Evolutionary conservation across 495 filamentous ascomycete genomes (phyloP), one percentile per base, ranked within the genome.

Genomic region (Aspergillus ostianus): DNA sequence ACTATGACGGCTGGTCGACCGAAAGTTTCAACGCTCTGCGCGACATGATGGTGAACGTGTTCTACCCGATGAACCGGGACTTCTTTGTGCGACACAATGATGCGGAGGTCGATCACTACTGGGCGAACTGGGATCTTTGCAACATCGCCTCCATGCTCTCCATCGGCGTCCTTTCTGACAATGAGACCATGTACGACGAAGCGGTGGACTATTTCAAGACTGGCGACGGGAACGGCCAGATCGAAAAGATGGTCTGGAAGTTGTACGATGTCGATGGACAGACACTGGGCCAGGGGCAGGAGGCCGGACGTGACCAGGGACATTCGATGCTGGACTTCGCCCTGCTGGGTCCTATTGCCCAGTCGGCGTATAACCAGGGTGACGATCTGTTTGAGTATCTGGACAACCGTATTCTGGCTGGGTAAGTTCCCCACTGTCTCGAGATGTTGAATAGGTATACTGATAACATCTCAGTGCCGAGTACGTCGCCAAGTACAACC

Each of bases 61-160:
- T 79, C 56, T 67, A 66, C 46, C 61, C 71, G 1, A 65, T 75
- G 64, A 78, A 74, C 49, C 64, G 61, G 13, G 47, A 66, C 20
- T 78, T 73, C 52, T 48, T 75, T 3, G 50, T 63, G 9, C 58
- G 68, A 18, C 73, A 80, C 48, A 73, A 74, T 49, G 67, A 58
- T 8, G 53, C 57, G 12, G 53, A 44, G 7, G 64, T 70, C 23
- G 63, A 74, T 49, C 74, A 77, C 47, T 78, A 74, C 62, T 80
- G 67, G 58, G 76, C 76, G 12, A 80, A 80, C 51, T 81, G 78
- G 76, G 78, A 81, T 49, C 63, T 75, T 21, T 77, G 72, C 58
- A 80, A 81, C 47, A 66, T 79, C 9, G 74, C 73, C 18, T 69
- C 66, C 0, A 63, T 72, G 9, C 50, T 75, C 17, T 68, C 76